Base-by-base conservation (phyloP, 106 monocot species). In the Dendrobium chrysotoxum region DNA sequence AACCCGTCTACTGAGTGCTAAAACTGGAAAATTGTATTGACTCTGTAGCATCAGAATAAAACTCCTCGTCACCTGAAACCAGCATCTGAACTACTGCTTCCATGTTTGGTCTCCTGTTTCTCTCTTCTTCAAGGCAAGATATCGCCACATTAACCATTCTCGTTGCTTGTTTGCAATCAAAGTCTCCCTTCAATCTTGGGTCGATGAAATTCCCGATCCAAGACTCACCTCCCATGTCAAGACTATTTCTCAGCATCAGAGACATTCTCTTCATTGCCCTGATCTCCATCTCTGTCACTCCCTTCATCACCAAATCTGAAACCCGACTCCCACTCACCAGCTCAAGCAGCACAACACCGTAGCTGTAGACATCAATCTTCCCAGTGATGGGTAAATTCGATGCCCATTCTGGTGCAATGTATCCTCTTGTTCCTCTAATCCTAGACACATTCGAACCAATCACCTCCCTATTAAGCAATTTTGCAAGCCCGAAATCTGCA, bases 311-410 rank as follows among this genome's bases (percentile, higher is more conserved):
- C 77, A 79, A 77, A 47, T 80, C 64, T 6, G 54, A 79, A 53
- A 84, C 75, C 28, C 89, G 79, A 11, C 25, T 39, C 28, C 89
- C 86, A 30, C 72, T 86, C 50, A 89, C 70, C 21, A 89, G 31
- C 80, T 89, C 89, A 8, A 89, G 84, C 71, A 86, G 84, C 23
- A 89, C 79, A 2, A 89, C 81, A 5, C 89, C 86, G 25, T 84
- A 89, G 79, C 84, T 89, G 40, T 89, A 89, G 4, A 89, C 89
- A 55, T 89, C 84, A 28, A 86, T 80, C 75, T 84, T 89, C 17
- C 68, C 84, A 4, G 84, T 89, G 21, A 89, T 89, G 0, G 84
- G 86, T 21, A 89, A 70, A 67, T 72, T 83, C 6, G 78, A 77
- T 50, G 82, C 77, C 77, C 82, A 82, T 70, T 82, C 82, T 4